Conservation (phyloP, 2,329 filamentous ascomycete genomes). For the Davidsoniella virescens region DNA sequence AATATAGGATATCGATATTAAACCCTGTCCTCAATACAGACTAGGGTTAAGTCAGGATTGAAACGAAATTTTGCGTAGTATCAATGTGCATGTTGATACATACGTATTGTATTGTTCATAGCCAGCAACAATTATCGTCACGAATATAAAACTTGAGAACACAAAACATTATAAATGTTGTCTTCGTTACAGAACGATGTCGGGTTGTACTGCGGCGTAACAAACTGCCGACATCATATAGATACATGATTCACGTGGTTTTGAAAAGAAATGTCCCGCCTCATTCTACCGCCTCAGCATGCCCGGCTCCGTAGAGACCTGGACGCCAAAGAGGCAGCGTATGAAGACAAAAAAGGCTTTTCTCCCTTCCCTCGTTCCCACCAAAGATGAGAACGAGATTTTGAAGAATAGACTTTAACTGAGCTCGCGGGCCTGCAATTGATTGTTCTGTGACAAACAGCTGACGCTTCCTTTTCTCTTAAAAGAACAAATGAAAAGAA, state of each 20-base stretch:
- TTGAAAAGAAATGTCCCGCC: slow-evolving; percentile 12
- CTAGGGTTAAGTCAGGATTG: too few species aligned
- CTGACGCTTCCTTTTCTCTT: slow-evolving; percentile 10
- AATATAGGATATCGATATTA: too few species aligned
- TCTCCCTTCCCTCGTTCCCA: not conserved
- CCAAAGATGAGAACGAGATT: not conserved
- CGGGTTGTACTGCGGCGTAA: slow-evolving; percentile 3
- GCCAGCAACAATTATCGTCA: too few species aligned
- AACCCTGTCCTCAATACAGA: too few species aligned
- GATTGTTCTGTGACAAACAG: slow-evolving; percentile 14
- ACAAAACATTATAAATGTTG: too few species aligned
- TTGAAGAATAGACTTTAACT: not conserved
- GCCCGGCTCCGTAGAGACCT: not conserved
- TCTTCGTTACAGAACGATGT: too few species aligned
- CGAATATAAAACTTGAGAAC: too few species aligned
- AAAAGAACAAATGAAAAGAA: not conserved
- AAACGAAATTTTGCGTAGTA: too few species aligned
- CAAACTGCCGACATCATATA: not conserved
- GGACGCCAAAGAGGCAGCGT: slow-evolving; percentile 8
- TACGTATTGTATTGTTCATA: too few species aligned
- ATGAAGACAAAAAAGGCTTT: slow-evolving; percentile 9
- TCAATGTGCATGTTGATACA: too few species aligned
- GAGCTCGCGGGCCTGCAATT: slow-evolving; percentile 14
- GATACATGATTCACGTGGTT: too few species aligned
- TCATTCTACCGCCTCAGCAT: slow-evolving; percentile 13